These are phyloP conservation scores for Nicotiana noctiflora DNA, from an alignment of 257 asterid genomes.

Conservation along the genomic window DNA sequence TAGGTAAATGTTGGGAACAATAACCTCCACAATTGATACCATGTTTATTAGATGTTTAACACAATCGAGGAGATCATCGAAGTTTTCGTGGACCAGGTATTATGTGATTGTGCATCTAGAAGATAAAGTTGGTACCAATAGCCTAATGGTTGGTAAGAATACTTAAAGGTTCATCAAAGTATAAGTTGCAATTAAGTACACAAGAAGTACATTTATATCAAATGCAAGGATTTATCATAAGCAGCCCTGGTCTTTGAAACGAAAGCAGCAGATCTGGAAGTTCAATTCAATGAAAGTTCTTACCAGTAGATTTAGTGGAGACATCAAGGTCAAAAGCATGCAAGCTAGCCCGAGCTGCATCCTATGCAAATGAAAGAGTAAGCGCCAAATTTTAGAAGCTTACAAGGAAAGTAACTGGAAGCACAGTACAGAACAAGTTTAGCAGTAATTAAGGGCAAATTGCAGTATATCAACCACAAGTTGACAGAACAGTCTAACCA, in stretches of 20 bases:
- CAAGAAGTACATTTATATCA: not conserved
- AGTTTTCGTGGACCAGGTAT: conserved; percentile 1
- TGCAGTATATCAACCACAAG: not conserved
- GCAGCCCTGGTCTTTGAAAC: not conserved
- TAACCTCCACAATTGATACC: not conserved
- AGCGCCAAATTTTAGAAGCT: not conserved
- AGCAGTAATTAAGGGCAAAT: not conserved
- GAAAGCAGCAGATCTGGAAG: not conserved
- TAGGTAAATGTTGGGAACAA: not conserved
- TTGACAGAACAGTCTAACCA: not conserved
- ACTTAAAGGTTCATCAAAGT: not conserved
- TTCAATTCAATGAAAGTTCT: conserved; percentile 11
- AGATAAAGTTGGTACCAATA: not conserved
- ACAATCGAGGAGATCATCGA: not conserved
- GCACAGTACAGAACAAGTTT: not conserved
- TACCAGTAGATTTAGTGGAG: conserved; percentile 43
- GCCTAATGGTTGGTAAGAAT: not conserved
- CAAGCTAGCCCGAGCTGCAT: conserved; percentile 19
- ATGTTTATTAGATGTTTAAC: not conserved
- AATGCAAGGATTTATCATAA: not conserved
- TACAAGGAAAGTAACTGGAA: not conserved
- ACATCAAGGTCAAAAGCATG: conserved; percentile 71
- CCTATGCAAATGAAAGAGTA: not conserved
- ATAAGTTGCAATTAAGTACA: not conserved
- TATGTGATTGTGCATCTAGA: conserved; percentile 2